Evolutionary conservation across 768 basidiomycete species (phyloP), one percentile per base, ranked within the genome.

Genomic region (Rhodotorula taiwanensis): DNA sequence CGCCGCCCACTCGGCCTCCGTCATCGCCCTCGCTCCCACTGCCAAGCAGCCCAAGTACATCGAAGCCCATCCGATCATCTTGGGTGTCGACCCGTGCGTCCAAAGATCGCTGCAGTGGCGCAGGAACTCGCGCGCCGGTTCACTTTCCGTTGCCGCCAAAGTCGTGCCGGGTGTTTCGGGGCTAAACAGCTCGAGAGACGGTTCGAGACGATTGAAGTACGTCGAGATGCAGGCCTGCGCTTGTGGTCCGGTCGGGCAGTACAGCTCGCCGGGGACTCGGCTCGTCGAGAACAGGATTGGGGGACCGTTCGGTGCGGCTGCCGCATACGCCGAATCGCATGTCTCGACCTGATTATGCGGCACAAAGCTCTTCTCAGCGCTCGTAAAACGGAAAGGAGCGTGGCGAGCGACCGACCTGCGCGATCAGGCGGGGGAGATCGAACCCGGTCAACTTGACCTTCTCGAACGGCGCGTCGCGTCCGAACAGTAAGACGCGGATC

Each of bases 161-260:
- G n/a, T n/a, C n/a, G n/a, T n/a, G n/a, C n/a, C n/a, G n/a, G n/a
- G n/a, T n/a, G n/a, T n/a, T n/a, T n/a, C 8, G 18, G 34, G 33
- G 4, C 18, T 16, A 36, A 57, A 57, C 33, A 57, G 55, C 20
- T 28, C 4, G 45, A 57, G 47, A 15, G 16, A n/a, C 25, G 55
- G 55, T 36, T 57, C 55, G 55, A 48, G 13, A 27, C n/a, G 25
- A 34, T 16, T 1, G 34, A 57, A 49, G 55, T 49, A 57, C 25
- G n/a, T 31, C 33, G 47, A n/a, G 47, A 57, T 31, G 47, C 21
- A n/a, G 27, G 45, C 10, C 45, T 41, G 55, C 2, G 47, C 34
- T 44, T 56, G 44, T 5, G n/a, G 31, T 2, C 30, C n/a, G 2
- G 31, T 23, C 2, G 55, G 47, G 21, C 36, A 39, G 36, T 39